Conservation (phyloP, 2,329 filamentous ascomycete genomes). For the Fusarium secorum region DNA sequence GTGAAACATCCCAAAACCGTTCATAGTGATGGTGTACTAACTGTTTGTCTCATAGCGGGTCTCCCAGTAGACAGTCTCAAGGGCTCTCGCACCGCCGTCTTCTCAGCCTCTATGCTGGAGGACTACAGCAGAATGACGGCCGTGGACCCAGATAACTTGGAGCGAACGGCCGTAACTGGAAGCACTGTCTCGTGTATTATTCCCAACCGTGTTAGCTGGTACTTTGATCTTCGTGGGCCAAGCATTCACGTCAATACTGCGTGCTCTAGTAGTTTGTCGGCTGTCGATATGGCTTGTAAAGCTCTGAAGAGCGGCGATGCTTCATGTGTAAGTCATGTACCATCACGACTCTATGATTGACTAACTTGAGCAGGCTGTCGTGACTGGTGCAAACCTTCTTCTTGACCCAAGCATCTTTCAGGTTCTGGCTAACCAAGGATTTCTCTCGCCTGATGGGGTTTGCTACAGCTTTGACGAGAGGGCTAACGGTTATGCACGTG, state of each 20-base stretch:
- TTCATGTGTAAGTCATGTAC: not conserved
- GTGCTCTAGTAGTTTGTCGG: slow-evolving; percentile 26
- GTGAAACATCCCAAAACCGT: not conserved
- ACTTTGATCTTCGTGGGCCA: slow-evolving; percentile 38
- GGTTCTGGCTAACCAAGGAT: slow-evolving; percentile 51
- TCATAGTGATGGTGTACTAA: not conserved
- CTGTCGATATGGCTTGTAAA: slow-evolving; percentile 34
- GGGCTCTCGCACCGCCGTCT: slow-evolving; percentile 46
- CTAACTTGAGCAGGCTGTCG: slow-evolving; percentile 12
- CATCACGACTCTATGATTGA: accelerated
- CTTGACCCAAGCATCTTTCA: slow-evolving; percentile 26
- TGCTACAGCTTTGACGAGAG: slow-evolving; percentile 46
- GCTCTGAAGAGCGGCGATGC: slow-evolving; percentile 56
- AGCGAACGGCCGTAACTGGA: slow-evolving; percentile 43
- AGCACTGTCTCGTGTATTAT: slow-evolving; percentile 37
- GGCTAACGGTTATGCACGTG: slow-evolving; percentile 45
- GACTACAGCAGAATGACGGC: slow-evolving; percentile 47
- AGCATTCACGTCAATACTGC: slow-evolving; percentile 32
- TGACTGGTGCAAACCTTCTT: slow-evolving; percentile 31
- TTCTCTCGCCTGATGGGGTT: slow-evolving; percentile 47
- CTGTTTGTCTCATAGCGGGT: slow-evolving; percentile 34
- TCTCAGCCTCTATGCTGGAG: slow-evolving; percentile 49
- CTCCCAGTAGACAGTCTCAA: slow-evolving; percentile 42
- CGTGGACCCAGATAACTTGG: slow-evolving; percentile 47
- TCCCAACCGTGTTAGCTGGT: slow-evolving; percentile 53